A percentile compares a stretch with the other conserved stretches of the same genome.
phyloP scores from a whole-genome alignment of 345 rosid genomes.

The Boechera retrofracta region DNA sequence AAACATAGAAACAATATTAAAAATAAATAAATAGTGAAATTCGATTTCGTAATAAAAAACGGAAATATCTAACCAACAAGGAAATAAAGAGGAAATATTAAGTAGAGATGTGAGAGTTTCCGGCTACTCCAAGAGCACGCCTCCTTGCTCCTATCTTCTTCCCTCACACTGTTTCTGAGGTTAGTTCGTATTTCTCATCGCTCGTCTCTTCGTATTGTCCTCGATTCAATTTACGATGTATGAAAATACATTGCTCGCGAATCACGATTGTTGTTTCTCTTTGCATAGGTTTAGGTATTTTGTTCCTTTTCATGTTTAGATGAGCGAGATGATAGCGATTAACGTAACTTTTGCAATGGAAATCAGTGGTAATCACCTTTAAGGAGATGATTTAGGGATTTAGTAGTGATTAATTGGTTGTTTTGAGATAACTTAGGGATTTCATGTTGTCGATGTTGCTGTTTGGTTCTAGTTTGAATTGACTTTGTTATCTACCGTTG shows the following conservation, averaged over 20 bases:
- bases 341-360: neutral
- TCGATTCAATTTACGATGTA: neutral
- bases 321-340: neutral
- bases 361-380: neutral
- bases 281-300: neutral
- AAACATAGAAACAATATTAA: neutral
- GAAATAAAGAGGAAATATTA: slow-evolving; percentile 21
- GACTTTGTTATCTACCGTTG: no score
- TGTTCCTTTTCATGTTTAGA: neutral
- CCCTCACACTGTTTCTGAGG: neutral
- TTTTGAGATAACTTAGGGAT: neutral
- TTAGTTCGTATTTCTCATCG: neutral
- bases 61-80: slow-evolving; percentile 17
- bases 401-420: neutral
- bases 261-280: neutral
- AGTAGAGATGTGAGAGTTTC: slow-evolving; percentile 31
- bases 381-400: neutral
- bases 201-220: neutral
- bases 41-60: neutral
- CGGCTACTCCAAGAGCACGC: neutral
- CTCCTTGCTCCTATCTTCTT: neutral
- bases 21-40: neutral
- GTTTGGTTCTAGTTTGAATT: no score
- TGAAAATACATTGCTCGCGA: neutral
- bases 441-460: neutral